Evolutionary conservation across 106 monocot species (phyloP), one percentile per base, ranked within the genome.

Genomic region (Phalaenopsis aphrodite): DNA sequence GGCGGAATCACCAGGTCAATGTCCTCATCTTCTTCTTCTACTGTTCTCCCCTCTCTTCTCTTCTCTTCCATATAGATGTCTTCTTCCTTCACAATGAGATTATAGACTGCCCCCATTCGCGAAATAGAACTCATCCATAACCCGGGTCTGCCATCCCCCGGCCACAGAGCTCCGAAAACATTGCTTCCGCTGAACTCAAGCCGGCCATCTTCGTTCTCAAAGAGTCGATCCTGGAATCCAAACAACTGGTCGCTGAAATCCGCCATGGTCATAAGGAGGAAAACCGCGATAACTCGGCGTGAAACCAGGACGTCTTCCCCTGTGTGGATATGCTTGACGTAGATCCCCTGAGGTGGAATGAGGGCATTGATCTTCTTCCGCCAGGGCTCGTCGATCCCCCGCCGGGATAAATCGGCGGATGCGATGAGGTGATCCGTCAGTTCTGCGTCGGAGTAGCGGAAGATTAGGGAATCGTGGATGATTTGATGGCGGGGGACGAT

Each of bases 181-280:
- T 77, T 85, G 84, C 68, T 85, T 38, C 96, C 93, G 16, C 66
- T 38, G 86, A 87, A 91, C 72, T 87, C 91, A 48, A 93, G 77
- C 78, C 81, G 68, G 9, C 93, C 96, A 45, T 96, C 76, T 19
- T 56, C 65, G 83, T 96, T 96, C 42, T 83, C 78, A 81, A 96
- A 93, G 21, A 96, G 84, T 19, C 79, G 79, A 75, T 93, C 96
- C 81, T 96, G 93, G 82, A 85, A 93, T 2, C 84, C 86, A 56
- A 90, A 91, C 2, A 84, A 55, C 87, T 96, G 93, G 67, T 96
- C 96, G 80, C 90, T 90, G 88, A 96, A 90, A 77, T 93, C 96
- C 18, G 91, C 96, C 82, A 96, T 90, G 18, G 93, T 91, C 91
- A 88, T 90, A 17, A 96, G 65, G 2, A 93, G 24, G 71, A 96